Evolutionary conservation across 495 filamentous ascomycete genomes (phyloP).

Genomic region (Bacidia rubella): DNA sequence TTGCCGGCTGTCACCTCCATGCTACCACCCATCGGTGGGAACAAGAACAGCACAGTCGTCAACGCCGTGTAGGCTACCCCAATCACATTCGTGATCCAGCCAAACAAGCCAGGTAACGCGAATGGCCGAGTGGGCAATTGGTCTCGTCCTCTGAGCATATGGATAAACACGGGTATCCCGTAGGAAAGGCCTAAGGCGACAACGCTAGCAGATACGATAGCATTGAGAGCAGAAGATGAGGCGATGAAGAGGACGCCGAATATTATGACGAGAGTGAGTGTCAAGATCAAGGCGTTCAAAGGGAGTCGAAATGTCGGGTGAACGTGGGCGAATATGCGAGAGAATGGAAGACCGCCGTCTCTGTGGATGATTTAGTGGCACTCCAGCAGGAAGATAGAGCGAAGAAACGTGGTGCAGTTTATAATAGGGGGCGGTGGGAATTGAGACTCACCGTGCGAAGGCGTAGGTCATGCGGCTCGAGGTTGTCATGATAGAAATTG

Average conservation of each 20-base stretch:
- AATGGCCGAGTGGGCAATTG: slow-evolving; percentile 52
- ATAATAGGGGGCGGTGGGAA: neutral
- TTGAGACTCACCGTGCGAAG: slow-evolving; percentile 38
- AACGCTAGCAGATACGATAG: slow-evolving; percentile 58
- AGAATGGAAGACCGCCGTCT: slow-evolving; percentile 58
- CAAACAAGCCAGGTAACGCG: slow-evolving; percentile 40
- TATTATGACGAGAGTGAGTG: slow-evolving; percentile 47
- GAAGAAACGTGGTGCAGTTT: neutral
- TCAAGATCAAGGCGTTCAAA: slow-evolving; percentile 55
- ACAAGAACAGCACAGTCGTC: slow-evolving; percentile 63
- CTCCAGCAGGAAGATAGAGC: neutral
- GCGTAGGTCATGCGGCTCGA: slow-evolving; percentile 66
- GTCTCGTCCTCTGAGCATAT: slow-evolving; percentile 48
- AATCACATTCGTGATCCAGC: slow-evolving; percentile 39
- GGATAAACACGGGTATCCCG: slow-evolving; percentile 56
- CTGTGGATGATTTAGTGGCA: slow-evolving; percentile 18
- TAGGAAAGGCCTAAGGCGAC: slow-evolving; percentile 61
- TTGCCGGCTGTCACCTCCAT: slow-evolving; percentile 52
- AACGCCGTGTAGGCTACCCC: slow-evolving; percentile 51
- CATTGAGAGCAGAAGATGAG: slow-evolving; percentile 44
- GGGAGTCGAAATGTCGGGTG: slow-evolving; percentile 43
- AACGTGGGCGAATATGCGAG: slow-evolving; percentile 47
- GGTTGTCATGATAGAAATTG: slow-evolving; percentile 61
- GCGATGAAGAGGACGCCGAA: slow-evolving; percentile 69
- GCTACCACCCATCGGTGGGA: slow-evolving; percentile 58